Evolutionary conservation across 1,284 basidiomycete genomes (phyloP), one percentile per base, ranked within the genome.

Genomic region (Anthracocystis walkeri): DNA sequence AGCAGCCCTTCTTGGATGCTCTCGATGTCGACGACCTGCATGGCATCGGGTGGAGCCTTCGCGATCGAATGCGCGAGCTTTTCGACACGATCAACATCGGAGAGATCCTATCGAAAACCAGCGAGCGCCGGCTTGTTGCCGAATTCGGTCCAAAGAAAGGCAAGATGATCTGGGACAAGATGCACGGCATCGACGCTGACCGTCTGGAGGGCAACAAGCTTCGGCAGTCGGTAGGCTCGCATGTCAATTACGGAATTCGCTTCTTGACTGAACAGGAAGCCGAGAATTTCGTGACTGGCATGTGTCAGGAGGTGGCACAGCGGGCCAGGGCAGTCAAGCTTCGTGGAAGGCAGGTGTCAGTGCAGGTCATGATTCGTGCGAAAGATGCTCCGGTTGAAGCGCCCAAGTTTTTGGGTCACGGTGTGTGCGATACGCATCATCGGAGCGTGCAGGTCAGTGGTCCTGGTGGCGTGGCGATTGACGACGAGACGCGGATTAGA

Each of bases 401-500:
- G n/a, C 92, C 95, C 0, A 99, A 98, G 92, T 97, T 97, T 75
- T 88, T 98, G 76, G 96, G 96, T 0, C 95, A 98, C 81, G 96
- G 96, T 1, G 86, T 89, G 11, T 97, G 95, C 84, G 91, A 95
- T 58, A 89, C 90, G 0, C 92, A 91, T 86, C 94, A 90, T 83
- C 92, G 92, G 82, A 92, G 92, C 74, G 87, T 87, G 0, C 85
- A 89, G 1, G 87, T 95, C 1, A 86, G 88, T 8, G 66, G 65
- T 2, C 68, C 75, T 0, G 68, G 59, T 10, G 70, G 68, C 5
- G 65, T 63, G 23, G 90, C 93, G 3, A 94, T 93, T 0, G 91
- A 90, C 81, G 91, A 96, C 73, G 87, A 89, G 1, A 87, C 86
- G 44, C 85, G 90, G 48, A 92, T 99, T 52, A 92, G 90, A 0